Evolutionary conservation across 306 rosid genomes (phyloP).

Genomic region (Malus fusca): DNA sequence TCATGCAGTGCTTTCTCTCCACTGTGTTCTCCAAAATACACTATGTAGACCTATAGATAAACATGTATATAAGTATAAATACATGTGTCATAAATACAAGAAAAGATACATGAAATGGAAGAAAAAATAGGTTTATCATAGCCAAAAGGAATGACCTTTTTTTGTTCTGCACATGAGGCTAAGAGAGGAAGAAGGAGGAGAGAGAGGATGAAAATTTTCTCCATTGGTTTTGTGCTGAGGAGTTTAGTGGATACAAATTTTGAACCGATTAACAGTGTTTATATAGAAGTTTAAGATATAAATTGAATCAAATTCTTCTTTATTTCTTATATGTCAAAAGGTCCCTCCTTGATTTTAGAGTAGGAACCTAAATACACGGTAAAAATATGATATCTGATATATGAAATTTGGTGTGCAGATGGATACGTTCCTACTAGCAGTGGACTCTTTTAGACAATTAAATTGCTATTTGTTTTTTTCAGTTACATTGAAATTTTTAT

Average conservation of each 20-base stretch:
- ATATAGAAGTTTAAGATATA: background rate
- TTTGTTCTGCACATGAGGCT: conserved; percentile 16
- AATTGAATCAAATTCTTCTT: background rate
- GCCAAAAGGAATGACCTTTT: conserved; percentile 8
- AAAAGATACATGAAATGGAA: background rate
- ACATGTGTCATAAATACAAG: too few species aligned
- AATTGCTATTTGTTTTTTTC: background rate
- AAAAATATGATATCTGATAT: background rate
- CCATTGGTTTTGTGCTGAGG: conserved; percentile 2
- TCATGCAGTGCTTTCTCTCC: conserved; percentile 40
- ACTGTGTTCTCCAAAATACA: conserved; percentile 44
- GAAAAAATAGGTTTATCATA: background rate
- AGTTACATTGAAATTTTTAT: background rate
- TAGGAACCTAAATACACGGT: background rate
- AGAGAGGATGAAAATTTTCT: background rate
- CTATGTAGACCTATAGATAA: conserved; percentile 41
- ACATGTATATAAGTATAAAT: too few species aligned
- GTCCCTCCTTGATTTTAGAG: background rate
- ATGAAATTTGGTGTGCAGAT: background rate
- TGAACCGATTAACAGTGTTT: background rate
- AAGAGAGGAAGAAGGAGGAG: conserved; percentile 22
- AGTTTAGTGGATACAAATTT: background rate
- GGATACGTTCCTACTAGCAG: background rate
- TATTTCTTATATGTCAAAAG: background rate
- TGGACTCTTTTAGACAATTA: background rate